Evolutionary conservation across 768 basidiomycete species (phyloP), one percentile per base, ranked within the genome.

Genomic region (Suillus fuscotomentosus): DNA sequence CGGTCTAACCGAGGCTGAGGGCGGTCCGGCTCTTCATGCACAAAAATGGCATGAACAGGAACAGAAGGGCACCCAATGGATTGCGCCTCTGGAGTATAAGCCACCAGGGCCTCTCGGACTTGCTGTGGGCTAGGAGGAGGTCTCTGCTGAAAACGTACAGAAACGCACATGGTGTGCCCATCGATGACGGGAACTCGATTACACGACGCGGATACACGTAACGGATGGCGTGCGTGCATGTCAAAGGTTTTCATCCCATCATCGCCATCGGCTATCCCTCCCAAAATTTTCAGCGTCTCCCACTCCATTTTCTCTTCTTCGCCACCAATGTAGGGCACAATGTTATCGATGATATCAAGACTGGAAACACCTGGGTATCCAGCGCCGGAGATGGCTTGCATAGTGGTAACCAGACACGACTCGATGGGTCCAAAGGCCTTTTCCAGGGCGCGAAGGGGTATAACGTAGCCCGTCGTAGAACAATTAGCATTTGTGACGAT

Each of bases 401-500:
- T 88, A 5, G 97, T 99, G 7, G 95, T 97, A 74, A 96, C 90
- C 72, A 98, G 80, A 71, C 94, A 88, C 2, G 88, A 85, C 70
- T 98, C 93, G 73, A 99, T 82, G n/a, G 95, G 96, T 6, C 97
- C 97, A 66, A 99, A 99, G 0, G 91, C 83, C 66, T 84, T 86
- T 76, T 97, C 95, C 68, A 98, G 85, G 0, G 95, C 95, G 56
- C 87, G 85, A 69, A 98, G 88, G n/a, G 95, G 94, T 65, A 97
- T 87, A 65, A 94, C 94, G 72, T 89, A 84, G 50, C 92, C 96
- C 1, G 97, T 99, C 4, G 97, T 98, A 27, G 94, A 91, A 80
- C 97, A 99, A 80, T 99, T 99, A 69, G 97, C 97, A 75, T 99
- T 99, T 64, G 95, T 96, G 66, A 99, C 90, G 75, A 99, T 96